Base-by-base conservation (phyloP, 257 asterid species). In the Eucommia ulmoides region DNA sequence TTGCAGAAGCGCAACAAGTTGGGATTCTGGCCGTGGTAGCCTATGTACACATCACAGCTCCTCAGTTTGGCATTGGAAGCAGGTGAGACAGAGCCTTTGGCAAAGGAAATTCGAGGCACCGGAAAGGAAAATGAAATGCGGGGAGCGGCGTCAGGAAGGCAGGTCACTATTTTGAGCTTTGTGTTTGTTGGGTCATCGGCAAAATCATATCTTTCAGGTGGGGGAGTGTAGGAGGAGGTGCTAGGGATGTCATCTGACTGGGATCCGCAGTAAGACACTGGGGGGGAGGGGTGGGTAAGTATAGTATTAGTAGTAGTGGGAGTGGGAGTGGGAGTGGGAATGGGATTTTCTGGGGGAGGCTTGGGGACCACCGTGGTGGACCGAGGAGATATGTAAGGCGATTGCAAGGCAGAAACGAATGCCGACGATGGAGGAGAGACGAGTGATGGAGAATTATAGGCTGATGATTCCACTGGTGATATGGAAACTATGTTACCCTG, bases 381-480 rank as follows among this genome's bases (percentile, higher is more conserved):
- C n/a, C 94, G 70, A 15, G 97, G 95, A 48, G 95, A 88, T 42
- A 88, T 73, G 67, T 81, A 84, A 2, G 97, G 97, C 14, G 94
- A 81, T 51, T 88, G 97, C 45, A 88, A 56, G 1, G 94, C 97
- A 1, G 97, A 83, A 41, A 74, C 97, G 65, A 88, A 88, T 24
- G 97, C 97, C 7, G 95, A 83, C 12, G 97, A 88, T 8, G 93
- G 79, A 33, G 97, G 94, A 24, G 94, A 83, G 7, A 78, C 50
- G 19, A 83, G 71, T 19, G 74, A 64, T 22, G 88, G 94, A 18
- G 94, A 87, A 73, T 61, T 65, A 70, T 65, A 75, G 7, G 87
- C 81, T 24, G 94, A 83, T 23, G 89, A 72, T 46, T 83, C 23
- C 18, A 64, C 55, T 29, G 93, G 72, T 56, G 63, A 52, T 64